Evolutionary conservation across 129 eudicot species (phyloP), one percentile per base, ranked within the genome.

Genomic region (Scalesia atractyloides): DNA sequence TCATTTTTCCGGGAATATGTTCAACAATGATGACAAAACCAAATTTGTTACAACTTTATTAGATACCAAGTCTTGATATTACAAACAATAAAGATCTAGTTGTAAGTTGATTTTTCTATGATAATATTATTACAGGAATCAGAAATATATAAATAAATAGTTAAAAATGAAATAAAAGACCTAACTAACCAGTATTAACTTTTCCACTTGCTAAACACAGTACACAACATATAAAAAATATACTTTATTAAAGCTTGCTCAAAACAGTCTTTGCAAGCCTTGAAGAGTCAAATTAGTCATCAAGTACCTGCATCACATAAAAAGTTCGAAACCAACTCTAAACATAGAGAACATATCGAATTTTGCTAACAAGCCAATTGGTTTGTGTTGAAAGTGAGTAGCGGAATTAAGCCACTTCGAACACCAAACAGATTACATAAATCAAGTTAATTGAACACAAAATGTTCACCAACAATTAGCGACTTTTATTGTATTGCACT

Each of bases 271-370:
- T 19, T 54, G 15, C 61, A 18, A 54, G 20, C 13, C 30, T 7
- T 19, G 15, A 54, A 52, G 33, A 54, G 20, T 54, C 61, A 54
- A 16, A 54, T 54, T 19, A 18, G 33, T 54, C 30, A 53, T 53
- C 61, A 54, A 54, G 61, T 3, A 9, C 61, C 61, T 54, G 61
- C 61, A 54, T 18, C 61, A 54, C 61, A 54, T 26, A 54, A 52
- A 49, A 51, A 54, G 19, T 19, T 8, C 15, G 19, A 3, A 54
- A 8, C 33, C 61, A 54, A 18, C 14, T 1, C 24, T 17, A 52
- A 52, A 52, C 18, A 7, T 0, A 16, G 26, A 52, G 11, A 17
- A 52, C 18, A 6, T 7, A 52, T 47, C 52, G 5, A 2, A 12
- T 13, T 43, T 43, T 43, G 47, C 47, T 10, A 46, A 8, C 4